Evolutionary conservation across 2,329 filamentous ascomycete species (phyloP).

Genomic region (Microdochium bolleyi): DNA sequence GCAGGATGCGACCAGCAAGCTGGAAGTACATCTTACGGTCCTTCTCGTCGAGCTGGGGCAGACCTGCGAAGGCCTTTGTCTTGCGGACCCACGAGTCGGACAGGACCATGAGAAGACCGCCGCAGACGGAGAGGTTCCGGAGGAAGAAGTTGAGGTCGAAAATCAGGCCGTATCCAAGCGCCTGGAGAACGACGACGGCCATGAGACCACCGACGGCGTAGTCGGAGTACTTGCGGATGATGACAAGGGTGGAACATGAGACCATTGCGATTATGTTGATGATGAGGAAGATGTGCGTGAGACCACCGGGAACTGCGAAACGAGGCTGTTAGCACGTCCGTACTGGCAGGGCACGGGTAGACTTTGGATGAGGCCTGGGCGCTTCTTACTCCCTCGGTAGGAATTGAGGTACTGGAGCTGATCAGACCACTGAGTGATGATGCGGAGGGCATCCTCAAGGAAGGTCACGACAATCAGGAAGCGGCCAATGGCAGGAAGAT

Average conservation of each 20-base stretch:
- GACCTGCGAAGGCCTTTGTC: slow-evolving; percentile 89
- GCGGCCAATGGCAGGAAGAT: slow-evolving; percentile 88
- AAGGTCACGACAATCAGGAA: slow-evolving; percentile 98
- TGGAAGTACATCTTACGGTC: slow-evolving; percentile 99
- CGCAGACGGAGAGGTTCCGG: slow-evolving; percentile 94
- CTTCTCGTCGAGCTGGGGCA: slow-evolving; percentile 95
- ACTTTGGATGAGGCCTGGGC: slow-evolving; percentile 2
- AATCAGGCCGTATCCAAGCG: slow-evolving; percentile 92
- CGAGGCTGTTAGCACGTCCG: slow-evolving; percentile 10
- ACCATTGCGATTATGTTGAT: slow-evolving; percentile 86
- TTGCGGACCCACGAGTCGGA: slow-evolving; percentile 98
- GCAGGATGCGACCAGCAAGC: slow-evolving; percentile 85
- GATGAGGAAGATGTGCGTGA: slow-evolving; percentile 90
- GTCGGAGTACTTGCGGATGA: slow-evolving; percentile 85
- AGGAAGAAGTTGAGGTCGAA: slow-evolving; percentile 99
- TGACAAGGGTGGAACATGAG: slow-evolving; percentile 75
- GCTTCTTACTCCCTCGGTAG: slow-evolving; percentile 80
- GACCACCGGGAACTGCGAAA: slow-evolving; percentile 66
- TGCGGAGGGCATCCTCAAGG: slow-evolving; percentile 90
- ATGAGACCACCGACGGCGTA: slow-evolving; percentile 88
- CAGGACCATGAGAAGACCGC: slow-evolving; percentile 93
- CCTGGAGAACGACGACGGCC: slow-evolving; percentile 85
- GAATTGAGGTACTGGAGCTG: slow-evolving; percentile 89
- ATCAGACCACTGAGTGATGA: slow-evolving; percentile 95
- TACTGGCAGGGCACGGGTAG: background rate